Base-by-base conservation (phyloP, 495 filamentous ascomycete genomes). In the Venustampulla echinocandica region DNA sequence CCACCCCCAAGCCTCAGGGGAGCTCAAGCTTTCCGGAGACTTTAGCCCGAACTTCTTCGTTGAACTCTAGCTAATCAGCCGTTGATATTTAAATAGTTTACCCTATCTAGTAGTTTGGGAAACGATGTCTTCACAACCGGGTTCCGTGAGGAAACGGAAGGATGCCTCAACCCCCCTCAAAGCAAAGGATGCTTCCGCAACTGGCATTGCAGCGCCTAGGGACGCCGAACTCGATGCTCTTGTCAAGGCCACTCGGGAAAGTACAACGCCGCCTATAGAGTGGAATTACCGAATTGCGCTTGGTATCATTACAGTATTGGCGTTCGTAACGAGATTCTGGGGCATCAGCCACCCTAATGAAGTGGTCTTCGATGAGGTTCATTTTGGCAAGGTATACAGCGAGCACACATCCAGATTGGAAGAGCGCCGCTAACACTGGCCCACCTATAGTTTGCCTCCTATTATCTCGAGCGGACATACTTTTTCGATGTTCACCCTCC, bases 401-500 rank as follows among this genome's bases (percentile, higher is more conserved):
- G 25, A 46, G 13, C 18, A 42, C 34, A 47, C 10, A 33, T 24
- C 37, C 42, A 15, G 19, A 6, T 13, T 13, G 10, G 17, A 36
- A 34, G n/a, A 19, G 2, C 30, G 10, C 24, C 14, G 18, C 34
- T 44, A 47, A 48, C 25, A 13, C 6, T 15, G 13, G 17, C 23
- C 20, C 23, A 17, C 36, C 11, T 11, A 40, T 63, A 95, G 88
- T 95, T 95, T 60, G 89, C 88, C 46, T 94, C 87, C 11, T 93
- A 96, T 66, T 99, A 99, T 60, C 81, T 99, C 28, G 83, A 96
- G 68, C 82, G 87, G 61, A 97, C 88, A 22, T 99, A 97, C 69
- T 99, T 99, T 77, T 99, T 99, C 77, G 92, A 99, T 74, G 92
- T 99, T 35, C 92, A 99, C 65, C 92, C 92, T 38, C 92, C 92